Evolutionary conservation across 371 early-diverging fungal genomes (phyloP), one percentile per base, ranked within the genome.

Genomic region (Syncephalis plumigaleata): DNA sequence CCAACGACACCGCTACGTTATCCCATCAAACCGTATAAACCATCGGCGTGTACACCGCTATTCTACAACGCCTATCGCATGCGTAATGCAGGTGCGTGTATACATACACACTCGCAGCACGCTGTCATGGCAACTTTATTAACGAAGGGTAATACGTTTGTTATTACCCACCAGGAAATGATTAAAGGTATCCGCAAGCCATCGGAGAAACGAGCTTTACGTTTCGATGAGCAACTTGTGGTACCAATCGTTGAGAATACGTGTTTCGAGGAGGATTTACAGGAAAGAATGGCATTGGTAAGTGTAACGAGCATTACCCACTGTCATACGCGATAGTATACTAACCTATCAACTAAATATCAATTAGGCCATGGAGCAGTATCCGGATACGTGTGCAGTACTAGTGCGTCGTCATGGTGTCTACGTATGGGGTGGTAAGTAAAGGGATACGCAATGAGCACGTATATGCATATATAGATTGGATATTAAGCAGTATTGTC

Each of bases 201-300:
- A 2, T 68, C 73, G 24, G 63, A 70, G 18, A 65, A 70, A 42
- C 59, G 67, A 1, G 76, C 72, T 54, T 61, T 76, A 26, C 50
- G 69, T 24, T 90, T 85, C 56, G 81, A 75, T 59, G 91, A 94
- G 56, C 81, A 64, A n/a, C 67, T 93, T 24, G 75, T 79, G 1
- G 89, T 96, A 0, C 97, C 97, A 1, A 93, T 96, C 53, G 79
- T 94, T 16, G 95, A 96, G 56, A 96, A 94, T 61, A 92, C 92
- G 21, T 84, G 93, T 1, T 77, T 84, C 52, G 97, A 96, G 60
- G 89, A 89, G 60, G 86, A 94, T 60, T 62, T 96, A 56, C 81
- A 84, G 1, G 83, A 82, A 13, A 66, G 87, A 31, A 90, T 96
- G 90, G 84, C 82, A n/a, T 60, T 65, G 67, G 85, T 82, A 57